Evolutionary conservation across 2,329 filamentous ascomycete species (phyloP), one percentile per base, ranked within the genome.

Genomic region (Penicillium sp.): DNA sequence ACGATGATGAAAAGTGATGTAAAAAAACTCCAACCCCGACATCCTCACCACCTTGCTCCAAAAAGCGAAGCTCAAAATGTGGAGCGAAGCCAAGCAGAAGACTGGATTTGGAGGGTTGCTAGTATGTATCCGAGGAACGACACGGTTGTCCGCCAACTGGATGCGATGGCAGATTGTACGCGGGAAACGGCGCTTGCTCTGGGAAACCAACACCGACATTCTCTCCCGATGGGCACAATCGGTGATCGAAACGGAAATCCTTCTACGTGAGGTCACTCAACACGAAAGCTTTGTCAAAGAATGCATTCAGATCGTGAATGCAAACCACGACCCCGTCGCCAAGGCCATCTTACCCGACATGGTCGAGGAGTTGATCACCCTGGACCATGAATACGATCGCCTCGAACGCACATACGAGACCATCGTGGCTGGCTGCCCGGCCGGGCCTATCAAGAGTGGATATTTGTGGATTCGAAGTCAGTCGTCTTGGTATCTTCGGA

Each of bases 1-100:
- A 13, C 32, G 29, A 53, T 53, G 51, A 54, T 54, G 43, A 54
- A 54, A 50, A 41, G 51, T 54, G 51, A 54, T 54, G 51, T 50
- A 43, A 52, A 22, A 14, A n/a, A 36, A 6, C 24, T 8, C 21
- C 6, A 22, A 4, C 13, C 3, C 14, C 18, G 11, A 11, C 24
- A 3, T 21, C 7, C 27, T 14, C 13, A 14, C 4, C 31, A 18
- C 22, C 9, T 7, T 13, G 31, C n/a, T 7, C 24, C 38, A 21
- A 18, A 18, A 18, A 18, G 11, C 27, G 36, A 21, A 45, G 31
- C 3, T 31, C 46, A 40, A 45, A 10, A 50, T 50, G 46, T 45
- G 40, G 21, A 48, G 32, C 27, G 45, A 10, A 18, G n/a, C 22
- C 14, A 50, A 45, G 18, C 9, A 45, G 29, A 27, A 11, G 4